Evolutionary conservation across 345 rosid species (phyloP).

Genomic region (Brassica incana): DNA sequence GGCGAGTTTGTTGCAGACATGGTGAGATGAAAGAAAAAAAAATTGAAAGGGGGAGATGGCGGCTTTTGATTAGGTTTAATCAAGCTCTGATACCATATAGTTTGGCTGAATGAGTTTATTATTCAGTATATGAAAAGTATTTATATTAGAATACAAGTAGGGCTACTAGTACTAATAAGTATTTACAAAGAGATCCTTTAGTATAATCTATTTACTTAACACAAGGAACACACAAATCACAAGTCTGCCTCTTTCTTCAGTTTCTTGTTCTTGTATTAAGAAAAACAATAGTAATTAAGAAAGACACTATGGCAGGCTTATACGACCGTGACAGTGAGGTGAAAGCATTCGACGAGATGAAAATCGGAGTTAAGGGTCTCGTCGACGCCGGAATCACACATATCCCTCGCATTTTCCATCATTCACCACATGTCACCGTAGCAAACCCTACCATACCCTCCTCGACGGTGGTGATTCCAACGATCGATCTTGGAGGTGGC

Average conservation of each 20-base stretch:
- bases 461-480: conserved; percentile 15
- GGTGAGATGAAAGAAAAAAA: too few relatives aligned
- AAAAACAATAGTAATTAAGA: background rate
- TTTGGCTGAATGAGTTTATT: too few relatives aligned
- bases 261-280: background rate
- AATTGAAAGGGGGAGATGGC: too few relatives aligned
- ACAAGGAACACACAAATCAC: background rate
- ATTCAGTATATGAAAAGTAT: too few relatives aligned
- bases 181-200: too few relatives aligned
- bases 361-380: conserved; percentile 39
- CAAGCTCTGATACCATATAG: too few relatives aligned
- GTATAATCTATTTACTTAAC: too few relatives aligned
- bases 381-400: conserved; percentile 25
- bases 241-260: background rate
- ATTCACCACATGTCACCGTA: background rate
- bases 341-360: conserved; percentile 34
- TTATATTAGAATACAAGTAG: too few relatives aligned
- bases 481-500: conserved; percentile 23
- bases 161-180: too few relatives aligned
- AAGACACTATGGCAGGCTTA: background rate
- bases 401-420: conserved; percentile 34
- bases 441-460: background rate
- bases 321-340: conserved; percentile 16
- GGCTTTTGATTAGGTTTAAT: too few relatives aligned
- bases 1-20: too few relatives aligned